Conservation (phyloP, 164 flowering plant genomes). For the Vitis labrusca region DNA sequence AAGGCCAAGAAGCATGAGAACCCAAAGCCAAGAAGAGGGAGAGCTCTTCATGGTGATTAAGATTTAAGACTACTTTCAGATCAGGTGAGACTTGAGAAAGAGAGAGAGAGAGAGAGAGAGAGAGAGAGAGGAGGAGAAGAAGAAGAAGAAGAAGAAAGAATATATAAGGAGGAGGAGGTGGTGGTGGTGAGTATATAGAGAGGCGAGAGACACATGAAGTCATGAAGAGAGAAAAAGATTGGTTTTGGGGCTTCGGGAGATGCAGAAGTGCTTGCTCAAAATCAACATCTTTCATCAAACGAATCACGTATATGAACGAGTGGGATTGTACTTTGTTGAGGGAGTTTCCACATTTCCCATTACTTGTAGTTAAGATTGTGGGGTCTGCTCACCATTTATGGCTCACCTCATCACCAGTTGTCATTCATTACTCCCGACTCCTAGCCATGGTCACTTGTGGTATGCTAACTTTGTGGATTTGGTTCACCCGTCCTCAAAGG, state of each 20-base stretch:
- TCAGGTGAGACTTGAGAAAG: background rate
- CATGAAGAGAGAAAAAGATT: background rate
- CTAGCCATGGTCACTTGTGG: too few species aligned
- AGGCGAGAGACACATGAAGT: constrained; percentile 42
- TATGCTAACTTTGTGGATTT: too few species aligned
- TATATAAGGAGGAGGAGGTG: background rate
- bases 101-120: constrained; percentile 3
- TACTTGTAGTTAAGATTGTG: too few species aligned
- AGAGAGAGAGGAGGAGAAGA: background rate
- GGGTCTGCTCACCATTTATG: too few species aligned
- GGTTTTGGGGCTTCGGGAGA: constrained; percentile 1
- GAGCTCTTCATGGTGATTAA: constrained; percentile 2
- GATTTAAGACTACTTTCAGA: background rate
- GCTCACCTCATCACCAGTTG: too few species aligned
- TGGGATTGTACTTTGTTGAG: background rate
- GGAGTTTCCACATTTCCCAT: background rate
- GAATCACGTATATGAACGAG: constrained; percentile 12
- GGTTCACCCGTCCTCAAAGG: too few species aligned
- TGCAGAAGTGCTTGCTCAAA: background rate
- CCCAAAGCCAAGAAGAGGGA: constrained; percentile 7
- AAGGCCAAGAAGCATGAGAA: constrained; percentile 5
- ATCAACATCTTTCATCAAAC: constrained; percentile 4
- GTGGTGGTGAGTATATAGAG: background rate
- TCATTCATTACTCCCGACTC: too few species aligned
- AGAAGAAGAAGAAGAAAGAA: background rate